These are phyloP conservation scores for Pseudisothecium myosuroides DNA, from an alignment of 225 moss, liverwort and hornwort species.

Conservation along the genomic window DNA sequence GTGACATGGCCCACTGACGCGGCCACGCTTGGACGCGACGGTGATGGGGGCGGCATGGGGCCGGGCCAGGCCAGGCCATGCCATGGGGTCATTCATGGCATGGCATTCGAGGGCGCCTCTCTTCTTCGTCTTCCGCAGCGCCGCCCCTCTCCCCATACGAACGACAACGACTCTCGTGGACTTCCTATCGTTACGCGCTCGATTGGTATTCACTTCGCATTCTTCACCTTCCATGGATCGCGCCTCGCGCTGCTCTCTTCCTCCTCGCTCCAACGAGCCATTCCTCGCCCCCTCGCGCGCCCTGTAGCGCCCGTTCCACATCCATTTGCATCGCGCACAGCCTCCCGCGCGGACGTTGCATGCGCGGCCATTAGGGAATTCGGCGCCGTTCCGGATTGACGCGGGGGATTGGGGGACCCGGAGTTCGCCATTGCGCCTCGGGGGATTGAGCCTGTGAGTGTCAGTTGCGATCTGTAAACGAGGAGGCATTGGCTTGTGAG, in stretches of 20 bases:
- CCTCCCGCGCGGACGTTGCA: not conserved
- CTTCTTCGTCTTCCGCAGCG: not conserved
- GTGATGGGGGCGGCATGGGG: not conserved
- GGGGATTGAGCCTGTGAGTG: not conserved
- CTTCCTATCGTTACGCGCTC: not conserved
- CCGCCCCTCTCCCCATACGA: not conserved
- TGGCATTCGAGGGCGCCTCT: not conserved
- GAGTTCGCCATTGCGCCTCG: not conserved
- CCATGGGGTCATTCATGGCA: not conserved
- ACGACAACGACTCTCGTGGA: not conserved
- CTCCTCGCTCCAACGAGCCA: not conserved
- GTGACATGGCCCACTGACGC: not conserved
- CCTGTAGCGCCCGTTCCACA: not conserved
- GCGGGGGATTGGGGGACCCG: not conserved
- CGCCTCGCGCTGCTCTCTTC: not conserved
- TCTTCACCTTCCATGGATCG: not conserved
- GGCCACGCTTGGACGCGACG: not conserved
- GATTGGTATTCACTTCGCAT: not conserved
- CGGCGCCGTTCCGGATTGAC: not conserved
- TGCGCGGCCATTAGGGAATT: not conserved
- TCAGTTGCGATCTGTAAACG: conserved; percentile 8
- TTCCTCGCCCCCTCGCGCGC: not conserved
- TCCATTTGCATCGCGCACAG: not conserved
- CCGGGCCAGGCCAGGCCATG: not conserved
- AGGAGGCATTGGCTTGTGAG: not conserved